These are phyloP conservation scores for Leccinum imitatum DNA, from an alignment of 768 basidiomycete genomes.

Conservation along the genomic window DNA sequence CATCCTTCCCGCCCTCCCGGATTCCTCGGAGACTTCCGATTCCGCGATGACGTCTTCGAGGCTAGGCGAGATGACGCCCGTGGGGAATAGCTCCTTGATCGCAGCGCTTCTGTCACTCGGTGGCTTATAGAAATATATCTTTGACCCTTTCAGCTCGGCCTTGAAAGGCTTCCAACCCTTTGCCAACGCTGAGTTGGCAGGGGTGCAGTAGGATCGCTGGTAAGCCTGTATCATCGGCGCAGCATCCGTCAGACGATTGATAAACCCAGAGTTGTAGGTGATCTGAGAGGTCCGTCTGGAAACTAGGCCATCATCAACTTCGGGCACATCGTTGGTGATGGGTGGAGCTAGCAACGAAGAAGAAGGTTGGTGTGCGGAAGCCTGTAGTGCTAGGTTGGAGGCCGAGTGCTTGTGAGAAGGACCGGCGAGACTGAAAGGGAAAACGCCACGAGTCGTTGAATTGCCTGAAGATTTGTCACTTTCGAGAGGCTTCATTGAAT, in stretches of 20 bases:
- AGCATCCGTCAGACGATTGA: slow-evolving; percentile 65
- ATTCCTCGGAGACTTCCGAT: slow-evolving; percentile 29
- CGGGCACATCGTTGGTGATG: slow-evolving; percentile 41
- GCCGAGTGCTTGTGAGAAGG: slow-evolving; percentile 30
- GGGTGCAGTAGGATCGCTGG: slow-evolving; percentile 29
- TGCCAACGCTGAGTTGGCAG: slow-evolving; percentile 39
- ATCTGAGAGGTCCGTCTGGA: slow-evolving; percentile 74
- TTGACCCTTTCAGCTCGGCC: slow-evolving; percentile 78
- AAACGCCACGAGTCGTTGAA: slow-evolving; percentile 25
- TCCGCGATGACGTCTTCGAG: slow-evolving; percentile 44
- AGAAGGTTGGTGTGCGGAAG: slow-evolving; percentile 35
- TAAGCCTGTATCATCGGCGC: slow-evolving; percentile 40
- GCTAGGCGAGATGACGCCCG: slow-evolving; percentile 53
- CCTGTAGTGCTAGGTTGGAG: slow-evolving; percentile 14
- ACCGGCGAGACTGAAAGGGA: slow-evolving; percentile 31
- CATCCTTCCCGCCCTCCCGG: slow-evolving; percentile 31
- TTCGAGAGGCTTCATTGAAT: slow-evolving; percentile 34
- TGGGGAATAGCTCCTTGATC: slow-evolving; percentile 75
- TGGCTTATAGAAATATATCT: slow-evolving; percentile 84
- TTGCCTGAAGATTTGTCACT: slow-evolving; percentile 20
- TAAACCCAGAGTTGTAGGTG: slow-evolving; percentile 69
- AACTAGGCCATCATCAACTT: slow-evolving; percentile 36
- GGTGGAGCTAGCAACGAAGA: slow-evolving; percentile 54
- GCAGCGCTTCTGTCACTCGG: slow-evolving; percentile 64
- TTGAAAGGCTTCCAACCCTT: slow-evolving; percentile 91